A percentile compares a stretch with the other conserved stretches of the same genome.
phyloP scores from a whole-genome alignment of 495 filamentous ascomycete species.

The Gamarada debralockiae region DNA sequence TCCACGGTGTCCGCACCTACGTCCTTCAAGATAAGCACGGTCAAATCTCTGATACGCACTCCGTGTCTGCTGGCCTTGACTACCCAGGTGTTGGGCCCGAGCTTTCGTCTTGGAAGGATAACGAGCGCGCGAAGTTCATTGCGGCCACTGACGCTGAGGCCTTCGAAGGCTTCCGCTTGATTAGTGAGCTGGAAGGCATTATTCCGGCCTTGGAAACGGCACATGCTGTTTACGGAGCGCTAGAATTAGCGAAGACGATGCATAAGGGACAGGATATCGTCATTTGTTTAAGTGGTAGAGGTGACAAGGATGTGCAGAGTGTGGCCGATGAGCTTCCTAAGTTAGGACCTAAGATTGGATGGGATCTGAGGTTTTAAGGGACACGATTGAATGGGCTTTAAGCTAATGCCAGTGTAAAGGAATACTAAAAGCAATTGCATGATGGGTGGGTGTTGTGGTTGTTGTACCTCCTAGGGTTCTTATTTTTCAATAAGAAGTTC shows the following conservation, averaged over 20 bases:
- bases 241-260: conserved; percentile 92
- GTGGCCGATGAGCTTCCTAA: conserved; percentile 91
- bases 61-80: conserved; percentile 93
- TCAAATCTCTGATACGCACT: conserved; percentile 93
- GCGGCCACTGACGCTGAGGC: conserved; percentile 91
- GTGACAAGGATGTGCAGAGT: conserved; percentile 98
- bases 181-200: conserved; percentile 87
- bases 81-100: conserved; percentile 97
- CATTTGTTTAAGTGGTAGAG: conserved; percentile 88
- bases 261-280: conserved; percentile 83
- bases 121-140: conserved; percentile 77
- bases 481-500: no score
- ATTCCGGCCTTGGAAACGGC: conserved; percentile 94
- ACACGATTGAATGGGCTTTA: no score
- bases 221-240: conserved; percentile 85
- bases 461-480: no score
- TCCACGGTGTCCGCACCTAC: conserved; percentile 95
- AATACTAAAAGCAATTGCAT: no score
- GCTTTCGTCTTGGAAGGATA: conserved; percentile 89
- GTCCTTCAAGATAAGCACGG: conserved; percentile 88
- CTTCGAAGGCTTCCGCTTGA: conserved; percentile 79
- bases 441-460: no score
- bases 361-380: conserved; percentile 83
- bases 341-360: conserved; percentile 87
- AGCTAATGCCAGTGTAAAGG: no score